A percentile compares a stretch with the other conserved stretches of the same genome.
These are phyloP conservation scores for Phytopythium sindhum DNA, from an alignment of 352 stramenopile species.

Conservation along the genomic window DNA sequence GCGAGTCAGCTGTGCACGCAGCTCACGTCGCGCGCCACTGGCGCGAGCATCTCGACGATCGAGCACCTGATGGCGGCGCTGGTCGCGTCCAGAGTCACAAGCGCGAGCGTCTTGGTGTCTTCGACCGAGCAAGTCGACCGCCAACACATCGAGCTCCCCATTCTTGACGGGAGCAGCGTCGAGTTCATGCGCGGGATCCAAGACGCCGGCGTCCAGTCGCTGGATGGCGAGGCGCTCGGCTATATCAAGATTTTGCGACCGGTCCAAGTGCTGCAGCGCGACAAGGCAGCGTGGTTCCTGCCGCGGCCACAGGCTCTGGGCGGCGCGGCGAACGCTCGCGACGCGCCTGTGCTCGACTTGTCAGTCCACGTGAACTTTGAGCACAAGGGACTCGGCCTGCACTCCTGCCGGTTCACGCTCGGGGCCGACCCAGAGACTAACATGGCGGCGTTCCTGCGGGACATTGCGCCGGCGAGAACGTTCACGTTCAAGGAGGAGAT, in stretches of 20 bases:
- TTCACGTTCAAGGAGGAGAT: conserved; percentile 79
- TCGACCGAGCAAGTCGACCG: neutral
- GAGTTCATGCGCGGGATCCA: conserved; percentile 40
- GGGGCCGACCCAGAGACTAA: conserved; percentile 28
- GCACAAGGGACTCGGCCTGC: conserved; percentile 50
- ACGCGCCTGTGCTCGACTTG: conserved; percentile 40
- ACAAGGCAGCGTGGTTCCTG: conserved; percentile 69
- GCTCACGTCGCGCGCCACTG: conserved; percentile 14
- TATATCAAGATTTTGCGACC: conserved; percentile 42
- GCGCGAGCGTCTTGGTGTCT: conserved; percentile 31
- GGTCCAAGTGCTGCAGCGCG: conserved; percentile 53
- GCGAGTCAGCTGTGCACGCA: conserved; percentile 60
- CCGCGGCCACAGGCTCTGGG: conserved; percentile 29
- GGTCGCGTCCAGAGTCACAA: conserved; percentile 37
- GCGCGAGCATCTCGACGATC: conserved; percentile 35
- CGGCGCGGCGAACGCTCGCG: conserved; percentile 6
- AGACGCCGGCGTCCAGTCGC: conserved; percentile 28
- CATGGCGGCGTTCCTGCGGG: conserved; percentile 19
- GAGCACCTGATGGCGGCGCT: conserved; percentile 73
- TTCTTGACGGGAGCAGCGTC: conserved; percentile 63
- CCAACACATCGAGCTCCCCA: conserved; percentile 41
- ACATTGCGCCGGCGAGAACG: conserved; percentile 52
- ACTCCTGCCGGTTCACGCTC: conserved; percentile 36
- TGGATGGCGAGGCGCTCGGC: conserved; percentile 11
- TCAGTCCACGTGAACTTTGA: conserved; percentile 69